Evolutionary conservation across 179 eudicot species (phyloP).

Genomic region (Drosera spatulata): DNA sequence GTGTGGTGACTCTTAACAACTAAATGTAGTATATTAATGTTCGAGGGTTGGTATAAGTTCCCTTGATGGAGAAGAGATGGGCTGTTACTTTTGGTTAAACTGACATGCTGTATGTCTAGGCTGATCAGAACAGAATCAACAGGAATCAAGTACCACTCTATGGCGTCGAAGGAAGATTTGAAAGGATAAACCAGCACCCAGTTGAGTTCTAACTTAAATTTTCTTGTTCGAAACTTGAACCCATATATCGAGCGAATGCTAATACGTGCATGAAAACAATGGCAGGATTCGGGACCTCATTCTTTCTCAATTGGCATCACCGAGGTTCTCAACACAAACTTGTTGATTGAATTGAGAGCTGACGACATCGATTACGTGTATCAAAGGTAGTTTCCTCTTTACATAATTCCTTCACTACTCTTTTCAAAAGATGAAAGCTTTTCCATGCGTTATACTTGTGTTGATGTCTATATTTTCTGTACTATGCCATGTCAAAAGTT

Average conservation of each 20-base stretch:
- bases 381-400: slow-evolving; percentile 41
- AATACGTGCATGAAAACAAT: slow-evolving; percentile 12
- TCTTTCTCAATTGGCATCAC: slow-evolving; percentile 89
- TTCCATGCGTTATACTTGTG: neutral
- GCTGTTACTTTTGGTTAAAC: neutral
- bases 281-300: slow-evolving; percentile 78
- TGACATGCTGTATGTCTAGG: slow-evolving; percentile 24
- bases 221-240: neutral
- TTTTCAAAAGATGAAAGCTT: too few species aligned
- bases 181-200: slow-evolving; percentile 92
- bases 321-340: slow-evolving; percentile 76
- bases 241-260: neutral
- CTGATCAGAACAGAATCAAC: slow-evolving; percentile 71
- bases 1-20: too few species aligned
- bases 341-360: slow-evolving; percentile 74
- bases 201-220: slow-evolving; percentile 39
- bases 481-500: too few species aligned
- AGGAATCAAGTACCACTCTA: slow-evolving; percentile 78
- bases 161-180: slow-evolving; percentile 69
- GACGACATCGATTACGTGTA: slow-evolving; percentile 92
- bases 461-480: too few species aligned
- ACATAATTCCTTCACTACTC: neutral
- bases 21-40: too few species aligned
- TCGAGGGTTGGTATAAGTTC: too few species aligned
- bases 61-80: too few species aligned